Evolutionary conservation across 1,284 basidiomycete genomes (phyloP).

Genomic region (Papiliotrema nemorosa): DNA sequence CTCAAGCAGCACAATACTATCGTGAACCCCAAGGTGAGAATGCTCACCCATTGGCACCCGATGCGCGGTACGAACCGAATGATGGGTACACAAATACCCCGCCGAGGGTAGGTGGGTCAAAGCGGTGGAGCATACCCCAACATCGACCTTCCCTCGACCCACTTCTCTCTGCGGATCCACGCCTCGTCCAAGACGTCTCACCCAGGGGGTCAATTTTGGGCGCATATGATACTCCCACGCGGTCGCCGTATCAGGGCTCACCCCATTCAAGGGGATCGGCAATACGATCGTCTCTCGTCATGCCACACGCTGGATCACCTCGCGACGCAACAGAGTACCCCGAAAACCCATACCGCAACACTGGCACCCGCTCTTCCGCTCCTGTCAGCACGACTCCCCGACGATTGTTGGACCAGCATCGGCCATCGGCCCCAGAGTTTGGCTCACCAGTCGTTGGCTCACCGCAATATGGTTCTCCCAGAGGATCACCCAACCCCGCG

Average conservation of each 20-base stretch:
- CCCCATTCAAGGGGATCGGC: conserved; percentile 10
- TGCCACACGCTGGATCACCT: background rate
- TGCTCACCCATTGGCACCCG: conserved; percentile 1
- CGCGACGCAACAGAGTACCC: background rate
- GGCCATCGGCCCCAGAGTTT: conserved; percentile 9
- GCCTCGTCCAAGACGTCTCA: conserved; percentile 8
- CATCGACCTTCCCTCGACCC: conserved; percentile 17
- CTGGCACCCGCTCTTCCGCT: background rate
- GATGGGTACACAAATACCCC: conserved; percentile 21
- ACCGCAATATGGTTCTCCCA: background rate
- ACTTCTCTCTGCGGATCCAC: conserved; percentile 11
- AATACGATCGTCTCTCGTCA: conserved; percentile 14
- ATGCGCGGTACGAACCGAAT: background rate
- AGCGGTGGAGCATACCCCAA: no score
- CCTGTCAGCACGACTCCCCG: conserved; percentile 9
- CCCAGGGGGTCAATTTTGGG: conserved; percentile 7
- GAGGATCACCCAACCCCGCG: conserved; percentile 1
- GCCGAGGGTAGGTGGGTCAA: conserved; percentile 7
- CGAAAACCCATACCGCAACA: background rate
- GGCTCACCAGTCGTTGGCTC: background rate
- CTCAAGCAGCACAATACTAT: background rate
- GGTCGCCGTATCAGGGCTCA: conserved; percentile 3
- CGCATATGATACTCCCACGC: background rate
- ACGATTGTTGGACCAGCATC: conserved; percentile 14
- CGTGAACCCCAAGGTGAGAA: background rate